Base-by-base conservation (phyloP, 2,329 filamentous ascomycete genomes). In the Lecanicillium sp. region DNA sequence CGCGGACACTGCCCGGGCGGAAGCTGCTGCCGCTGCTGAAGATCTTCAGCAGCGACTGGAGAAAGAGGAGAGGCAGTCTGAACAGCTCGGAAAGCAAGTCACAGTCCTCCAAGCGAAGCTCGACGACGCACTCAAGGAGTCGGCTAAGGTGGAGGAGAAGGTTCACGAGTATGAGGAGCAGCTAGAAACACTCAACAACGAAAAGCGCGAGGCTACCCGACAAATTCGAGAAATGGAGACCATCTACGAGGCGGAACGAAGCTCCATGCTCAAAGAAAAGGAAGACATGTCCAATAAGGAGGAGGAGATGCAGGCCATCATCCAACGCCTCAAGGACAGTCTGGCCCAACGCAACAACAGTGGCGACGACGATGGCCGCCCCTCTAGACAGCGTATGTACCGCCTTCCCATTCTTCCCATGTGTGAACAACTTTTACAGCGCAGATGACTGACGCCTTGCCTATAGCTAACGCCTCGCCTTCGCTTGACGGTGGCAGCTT, bases 211-310 rank as follows among this genome's bases (percentile, higher is more conserved):
- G 50, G 73, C 82, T 40, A 77, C 81, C 20, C 78, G 88, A 46
- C 83, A 94, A 60, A 85, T 86, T 54, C 79, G 90, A 47, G 92
- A 98, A 59, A 80, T 95, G 66, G 89, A 95, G 61, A 80, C 81
- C 47, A 89, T 94, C 47, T 94, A 95, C 59, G 90, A 96, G 60
- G 80, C 84, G 32, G 92, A 98, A 63, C 78, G 87, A 46, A 85
- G 82, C 54, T 79, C 85, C 39, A 84, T 90, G 64, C 79, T 86
- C 54, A 87, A 89, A 62, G 90, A 96, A 60, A 92, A 94, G 65
- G 89, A 95, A 48, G 86, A 94, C 51, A 83, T 89, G 62, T 71
- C 75, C 39, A 83, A 82, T 50, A 75, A 82, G 41, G 88, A 95
- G 56, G 88, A 95, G 55, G 88, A 95, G 59, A 80, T 96, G 74